Base-by-base conservation (phyloP, 495 filamentous ascomycete species). In the Copromyces sp. region DNA sequence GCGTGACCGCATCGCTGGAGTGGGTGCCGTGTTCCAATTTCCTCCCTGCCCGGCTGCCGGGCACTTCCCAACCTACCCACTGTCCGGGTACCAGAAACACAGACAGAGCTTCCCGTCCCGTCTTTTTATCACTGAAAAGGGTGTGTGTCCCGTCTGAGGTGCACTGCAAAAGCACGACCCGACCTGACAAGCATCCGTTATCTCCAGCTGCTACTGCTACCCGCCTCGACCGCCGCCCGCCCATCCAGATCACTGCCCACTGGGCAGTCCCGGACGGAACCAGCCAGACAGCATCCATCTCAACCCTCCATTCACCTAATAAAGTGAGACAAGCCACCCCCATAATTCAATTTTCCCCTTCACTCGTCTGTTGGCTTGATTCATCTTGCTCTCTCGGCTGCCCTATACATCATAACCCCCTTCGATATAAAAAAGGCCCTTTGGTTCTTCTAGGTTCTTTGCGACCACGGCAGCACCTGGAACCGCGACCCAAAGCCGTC, bases 1-100 rank as follows among this genome's bases (percentile, higher is more conserved):
- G 69, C 76, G 76, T 78, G 76, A 78, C 71, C 73, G 68, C 45
- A 59, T 69, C 71, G 45, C 29, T 17, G 53, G 53, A 61, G 53
- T 61, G 53, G 29, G 24, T 2, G 29, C 6, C 53, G 29, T 61
- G 29, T 75, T 69, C 73, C 74, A 40, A 72, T 70, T 74, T 72
- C 74, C 70, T 32, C 40, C 44, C 24, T 47, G 9, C 12, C 72
- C 32, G 5, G 35, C 35, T 37, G 35, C 35, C 35, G 3, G 44
- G 29, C 38, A 59, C 71, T 68, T 72, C 39, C 71, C 74, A 32
- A 32, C 20, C 35, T 37, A 9, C 3, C 29, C 14, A 32, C 53
- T 61, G 53, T n/a, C n/a, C n/a, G n/a, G n/a, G n/a, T 61, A 35
- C 24, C 24, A 32, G 24, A 16, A 32, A 61, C 53, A 53, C 42